phyloP scores from a whole-genome alignment of 169 alveolate genomes.

The Perkinsus chesapeaki region DNA sequence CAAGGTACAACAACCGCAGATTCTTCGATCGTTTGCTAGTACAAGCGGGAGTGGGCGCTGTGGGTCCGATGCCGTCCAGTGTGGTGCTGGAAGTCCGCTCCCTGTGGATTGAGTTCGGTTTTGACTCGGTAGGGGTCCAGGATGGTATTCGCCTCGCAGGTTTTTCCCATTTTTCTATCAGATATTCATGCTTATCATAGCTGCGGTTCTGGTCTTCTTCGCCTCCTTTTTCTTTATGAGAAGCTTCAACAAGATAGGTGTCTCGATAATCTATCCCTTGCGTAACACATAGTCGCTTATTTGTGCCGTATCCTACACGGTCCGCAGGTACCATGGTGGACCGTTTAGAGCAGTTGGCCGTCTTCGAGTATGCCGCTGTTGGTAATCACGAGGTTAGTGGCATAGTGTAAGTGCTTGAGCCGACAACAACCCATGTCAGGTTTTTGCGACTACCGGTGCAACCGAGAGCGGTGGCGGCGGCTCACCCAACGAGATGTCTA shows the following conservation, averaged over 20 bases:
- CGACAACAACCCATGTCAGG: background rate
- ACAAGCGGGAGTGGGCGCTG: background rate
- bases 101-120: background rate
- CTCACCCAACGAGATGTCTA: background rate
- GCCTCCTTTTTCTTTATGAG: background rate
- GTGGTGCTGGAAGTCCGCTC: background rate
- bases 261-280: background rate
- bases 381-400: background rate
- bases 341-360: background rate
- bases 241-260: background rate
- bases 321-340: background rate
- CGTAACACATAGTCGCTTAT: background rate
- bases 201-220: background rate
- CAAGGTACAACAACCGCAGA: background rate
- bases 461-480: background rate
- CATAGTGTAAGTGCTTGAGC: background rate
- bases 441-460: background rate
- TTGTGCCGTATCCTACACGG: background rate
- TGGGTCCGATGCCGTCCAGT: background rate
- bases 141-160: background rate
- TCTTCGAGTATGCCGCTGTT: background rate
- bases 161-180: background rate
- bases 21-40: background rate
- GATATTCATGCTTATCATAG: background rate
- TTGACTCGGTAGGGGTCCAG: background rate